Conservation (phyloP, 257 asterid genomes). For the Euphrasia confusa region DNA sequence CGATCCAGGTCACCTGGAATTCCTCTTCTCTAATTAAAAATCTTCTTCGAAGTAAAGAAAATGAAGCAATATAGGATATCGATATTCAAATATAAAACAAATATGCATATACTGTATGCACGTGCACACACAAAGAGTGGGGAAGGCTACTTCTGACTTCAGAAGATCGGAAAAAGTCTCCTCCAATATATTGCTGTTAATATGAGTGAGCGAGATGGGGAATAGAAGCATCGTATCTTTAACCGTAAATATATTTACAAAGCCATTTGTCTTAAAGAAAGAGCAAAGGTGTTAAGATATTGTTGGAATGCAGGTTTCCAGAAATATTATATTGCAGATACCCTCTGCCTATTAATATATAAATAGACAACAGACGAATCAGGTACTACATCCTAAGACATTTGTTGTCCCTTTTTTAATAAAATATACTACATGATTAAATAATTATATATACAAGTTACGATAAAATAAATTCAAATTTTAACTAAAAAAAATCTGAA, state of each 20-base stretch:
- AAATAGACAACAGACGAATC: slow-evolving; percentile 23
- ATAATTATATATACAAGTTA: too few species aligned
- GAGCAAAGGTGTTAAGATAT: neutral
- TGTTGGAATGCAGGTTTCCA: slow-evolving; percentile 12
- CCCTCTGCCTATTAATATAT: slow-evolving; percentile 22
- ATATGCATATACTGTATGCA: neutral
- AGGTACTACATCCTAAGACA: slow-evolving; percentile 7
- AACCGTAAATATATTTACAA: slow-evolving; percentile 7
- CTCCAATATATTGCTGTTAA: neutral
- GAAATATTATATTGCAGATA: slow-evolving; percentile 26
- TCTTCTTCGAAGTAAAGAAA: neutral
- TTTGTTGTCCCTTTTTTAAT: slow-evolving; percentile 3
- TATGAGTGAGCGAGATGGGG: slow-evolving; percentile 7
- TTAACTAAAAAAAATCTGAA: neutral
- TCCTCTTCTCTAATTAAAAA: too few species aligned
- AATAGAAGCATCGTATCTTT: slow-evolving; percentile 19
- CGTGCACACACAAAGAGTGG: neutral
- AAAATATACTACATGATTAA: neutral
- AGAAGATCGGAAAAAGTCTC: slow-evolving; percentile 1
- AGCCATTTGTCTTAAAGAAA: slow-evolving; percentile 10
- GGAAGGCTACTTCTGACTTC: neutral
- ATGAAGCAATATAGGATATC: too few species aligned
- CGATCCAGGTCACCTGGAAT: neutral
- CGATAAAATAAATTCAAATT: too few species aligned
- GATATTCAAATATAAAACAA: too few species aligned